Base-by-base conservation (phyloP, 331 rosid genomes). In the Arachis monticola region DNA sequence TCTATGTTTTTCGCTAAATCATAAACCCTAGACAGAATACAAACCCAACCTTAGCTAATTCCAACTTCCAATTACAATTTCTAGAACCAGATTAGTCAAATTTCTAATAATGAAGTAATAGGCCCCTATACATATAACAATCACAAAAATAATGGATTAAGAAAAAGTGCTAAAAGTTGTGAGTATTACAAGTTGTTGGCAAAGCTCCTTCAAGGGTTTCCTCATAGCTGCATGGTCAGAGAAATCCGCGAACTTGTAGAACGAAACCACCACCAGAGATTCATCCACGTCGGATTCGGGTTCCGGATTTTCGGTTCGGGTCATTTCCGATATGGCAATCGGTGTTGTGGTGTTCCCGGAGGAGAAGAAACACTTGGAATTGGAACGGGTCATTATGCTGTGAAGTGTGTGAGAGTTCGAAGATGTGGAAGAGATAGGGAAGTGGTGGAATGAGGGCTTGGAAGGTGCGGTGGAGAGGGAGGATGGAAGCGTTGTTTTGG, bases 171-270 rank as follows among this genome's bases (percentile, higher is more conserved):
- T 35, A 71, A 6, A 14, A 10, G 56, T 51, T 8, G 50, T 5
- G 64, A 60, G 56, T 10, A 51, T 74, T 92, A 94, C 99, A 96
- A 94, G 73, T 55, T 86, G 82, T 80, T 94, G 82, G 68, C 99
- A 94, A 32, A 94, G 93, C 48, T 77, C 70, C 86, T 88, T 94
- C 95, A 94, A 62, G 9, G 99, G 99, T 12, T 61, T 81, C 14
- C 96, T 86, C 63, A 92, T 2, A 17, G 67, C 52, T 10, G 93
- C 97, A 82, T 87, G 90, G 76, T 91, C 97, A 2, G 85, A 86
- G 17, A 91, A 91, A 77, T 91, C 87, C 0, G 95, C 92, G 58
- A 94, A 94, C 81, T 92, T 92, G 87, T 94, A 94, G 84, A 94
- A 94, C 30, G 97, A 92, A 69, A 94, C 93, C 4, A 92, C 99